Evolutionary conservation across 2,329 filamentous ascomycete genomes (phyloP), one percentile per base, ranked within the genome.

Genomic region (Colletotrichum sp.): DNA sequence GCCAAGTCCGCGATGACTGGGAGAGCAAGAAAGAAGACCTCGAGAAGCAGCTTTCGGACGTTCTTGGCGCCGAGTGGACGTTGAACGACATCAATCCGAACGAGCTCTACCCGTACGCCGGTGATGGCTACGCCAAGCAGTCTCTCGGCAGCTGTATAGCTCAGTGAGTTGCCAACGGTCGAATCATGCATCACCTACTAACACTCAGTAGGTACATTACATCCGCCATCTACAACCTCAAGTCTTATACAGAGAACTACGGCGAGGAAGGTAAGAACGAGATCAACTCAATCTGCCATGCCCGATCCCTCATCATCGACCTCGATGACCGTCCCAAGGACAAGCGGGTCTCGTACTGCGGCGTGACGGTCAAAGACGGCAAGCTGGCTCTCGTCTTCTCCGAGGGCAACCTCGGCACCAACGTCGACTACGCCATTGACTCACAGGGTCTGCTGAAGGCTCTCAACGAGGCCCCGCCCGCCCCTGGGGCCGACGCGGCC

Each of bases 1-100:
- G 8, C 8, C 12, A 57, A 91, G 89, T 91, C 77, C 88, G 90
- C 8, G 90, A 91, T 78, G 84, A 86, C 19, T 91, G 86, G 85
- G 88, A 90, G 22, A 84, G 80, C 71, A 89, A 87, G 71, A 90
- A 88, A 79, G 80, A 77, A 1, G 86, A 85, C 4, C 77, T 86
- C 16, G 88, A 90, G 80, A 80, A 84, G 69, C 80, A 86, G 70
- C 78, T 91, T 55, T 88, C 87, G 1, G 83, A 85, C 0, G 61
- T 86, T 57, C 85, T 91, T 4, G 88, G 87, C n/a, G 82, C 83
- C 44, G 52, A 84, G 9, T 92, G 89, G 89, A 90, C 86, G 8
- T 82, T 90, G 36, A 74, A 64, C 29, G 86, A 89, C 9, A 84
- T 89, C 79, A 85, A 88, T 77, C 86, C 88, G 25, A 83, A 83